Base-by-base conservation (phyloP, 495 filamentous ascomycete species). In the Penicillium longicatenatum region DNA sequence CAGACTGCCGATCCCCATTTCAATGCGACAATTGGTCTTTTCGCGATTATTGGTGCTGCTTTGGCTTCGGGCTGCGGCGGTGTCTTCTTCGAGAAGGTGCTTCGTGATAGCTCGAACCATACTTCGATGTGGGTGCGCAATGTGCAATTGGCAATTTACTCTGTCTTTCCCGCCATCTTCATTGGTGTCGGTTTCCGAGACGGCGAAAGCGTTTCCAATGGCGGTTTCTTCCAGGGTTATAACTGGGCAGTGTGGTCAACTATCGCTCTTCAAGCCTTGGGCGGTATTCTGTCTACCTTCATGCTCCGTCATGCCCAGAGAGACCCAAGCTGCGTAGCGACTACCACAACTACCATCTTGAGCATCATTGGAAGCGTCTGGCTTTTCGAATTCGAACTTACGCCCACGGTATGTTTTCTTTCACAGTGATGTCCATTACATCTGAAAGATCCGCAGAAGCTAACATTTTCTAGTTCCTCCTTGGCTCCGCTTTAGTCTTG, bases 191-290 rank as follows among this genome's bases (percentile, higher is more conserved):
- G 96, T 4, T 87, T 89, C 66, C 88, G 89, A 52, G 94, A 98
- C 64, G 94, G 94, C 11, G 84, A 85, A 54, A 84, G 88, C 52
- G 92, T 98, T 55, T 82, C 88, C 20, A 84, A 85, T 67, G 83
- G 89, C 63, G 93, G 94, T 6, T 91, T 98, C 70, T 97, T 98
- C 65, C 88, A 88, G 19, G 94, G 94, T 8, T 98, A 98, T 75
- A 97, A 93, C 71, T 83, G 81, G 75, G 80, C 93, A 26, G 94
- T 98, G 4, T 97, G 93, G 93, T 82, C 86, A 2, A 87, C 91
- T 14, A 88, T 98, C 55, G 58, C 82, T 3, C 80, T 93, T 48
- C 94, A 98, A 67, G 90, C 93, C 0, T 65, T 87, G 11, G 92
- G 92, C 41, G 94, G 94, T 8, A 81, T 98, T 12, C 65, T 93